Conservation (phyloP, 2,329 filamentous ascomycete species). For the Botrytis pseudocinerea region DNA sequence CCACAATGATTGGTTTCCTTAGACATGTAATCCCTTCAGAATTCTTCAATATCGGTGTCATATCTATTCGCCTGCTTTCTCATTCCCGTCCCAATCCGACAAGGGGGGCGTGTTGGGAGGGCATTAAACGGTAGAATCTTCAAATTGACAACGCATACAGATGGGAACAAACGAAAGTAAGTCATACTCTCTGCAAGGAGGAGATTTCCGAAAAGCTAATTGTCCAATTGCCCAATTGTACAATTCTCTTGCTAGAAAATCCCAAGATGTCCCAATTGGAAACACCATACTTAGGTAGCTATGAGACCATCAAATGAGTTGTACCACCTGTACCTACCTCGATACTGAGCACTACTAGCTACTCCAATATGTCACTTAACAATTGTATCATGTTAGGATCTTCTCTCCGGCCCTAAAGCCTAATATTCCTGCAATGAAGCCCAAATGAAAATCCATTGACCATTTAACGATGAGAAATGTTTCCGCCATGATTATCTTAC, state of each 20-base stretch:
- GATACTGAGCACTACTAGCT: not conserved
- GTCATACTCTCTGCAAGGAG: not conserved
- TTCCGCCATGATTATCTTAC: slow-evolving; percentile 21
- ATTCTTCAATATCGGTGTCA: slow-evolving; percentile 17
- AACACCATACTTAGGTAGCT: not conserved
- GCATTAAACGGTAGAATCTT: slow-evolving; percentile 9
- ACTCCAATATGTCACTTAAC: not conserved
- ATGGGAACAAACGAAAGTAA: slow-evolving; percentile 1
- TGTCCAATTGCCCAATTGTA: not conserved
- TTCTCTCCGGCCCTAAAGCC: slow-evolving; percentile 15
- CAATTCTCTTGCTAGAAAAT: not conserved
- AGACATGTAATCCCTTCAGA: not conserved
- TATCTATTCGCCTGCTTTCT: slow-evolving; percentile 14
- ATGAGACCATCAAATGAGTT: not conserved
- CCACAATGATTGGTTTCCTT: not conserved
- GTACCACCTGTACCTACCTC: not conserved
- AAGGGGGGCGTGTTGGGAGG: not conserved
- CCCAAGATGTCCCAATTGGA: not conserved
- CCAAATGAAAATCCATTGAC: slow-evolving; percentile 25
- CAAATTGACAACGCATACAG: slow-evolving; percentile 25
- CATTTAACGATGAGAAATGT: slow-evolving; percentile 16
- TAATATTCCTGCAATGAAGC: slow-evolving; percentile 34
- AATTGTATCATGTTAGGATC: slow-evolving; percentile 4
- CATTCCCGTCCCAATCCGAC: slow-evolving; percentile 16
- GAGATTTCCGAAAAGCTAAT: not conserved